Evolutionary conservation across 169 alveolate genomes (phyloP), one percentile per base, ranked within the genome.

Genomic region (Plasmodium knowlesi): DNA sequence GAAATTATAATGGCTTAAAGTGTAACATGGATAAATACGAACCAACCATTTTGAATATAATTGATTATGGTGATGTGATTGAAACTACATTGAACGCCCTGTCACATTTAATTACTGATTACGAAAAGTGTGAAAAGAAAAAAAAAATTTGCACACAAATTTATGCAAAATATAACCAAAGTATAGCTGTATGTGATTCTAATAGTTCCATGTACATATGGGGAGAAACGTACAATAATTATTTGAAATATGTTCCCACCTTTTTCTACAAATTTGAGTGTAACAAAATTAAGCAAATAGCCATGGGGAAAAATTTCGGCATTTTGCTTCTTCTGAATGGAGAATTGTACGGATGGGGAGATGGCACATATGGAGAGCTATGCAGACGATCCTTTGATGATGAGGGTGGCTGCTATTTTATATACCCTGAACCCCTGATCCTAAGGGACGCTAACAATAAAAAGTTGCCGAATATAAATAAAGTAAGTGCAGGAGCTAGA

Each of bases 311-410:
- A 34, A 83, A 83, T 79, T 96, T 96, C 89, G 98, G 95, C 4
- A 71, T 96, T 57, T 95, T 96, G 34, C 88, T 84, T 54, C 50
- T 92, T 16, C 96, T 82, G 37, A 70, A 92, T 50, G 98, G 98
- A 4, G 84, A 67, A 50, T 93, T 96, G 16, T 96, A 84, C 78
- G 95, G 96, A 85, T 96, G 96, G 96, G 98, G 98, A 5, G 98
- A 96, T 84, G 95, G 97, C n/a, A 96, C 98, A 2, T 96, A 96
- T 85, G 98, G 98, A 14, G 98, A 96, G 46, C 82, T 91, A 72
- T 76, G 94, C 71, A 54, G 92, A 25, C 16, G 82, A 5, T 73
- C 94, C 16, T 82, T 84, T 30, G 79, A 79, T 19, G 73, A 89
- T 89, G 94, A 89, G 14, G 90, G 83, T 12, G 94, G 94, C 1